Evolutionary conservation across 495 filamentous ascomycete species (phyloP).

Genomic region (Podospora pseudopauciseta): DNA sequence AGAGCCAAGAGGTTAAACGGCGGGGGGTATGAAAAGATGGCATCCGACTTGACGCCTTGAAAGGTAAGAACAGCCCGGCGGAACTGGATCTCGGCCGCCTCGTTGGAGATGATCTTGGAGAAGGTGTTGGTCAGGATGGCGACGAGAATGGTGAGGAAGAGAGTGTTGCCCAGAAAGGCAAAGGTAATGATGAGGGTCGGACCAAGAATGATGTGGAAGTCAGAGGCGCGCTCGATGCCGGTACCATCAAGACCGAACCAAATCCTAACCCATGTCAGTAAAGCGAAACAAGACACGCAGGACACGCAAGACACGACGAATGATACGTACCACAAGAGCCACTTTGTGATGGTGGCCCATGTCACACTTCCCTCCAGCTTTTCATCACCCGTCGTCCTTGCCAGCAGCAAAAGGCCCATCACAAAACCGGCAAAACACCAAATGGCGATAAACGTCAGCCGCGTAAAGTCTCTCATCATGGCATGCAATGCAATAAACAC

Average conservation of each 20-base stretch:
- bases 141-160: slow-evolving; percentile 66
- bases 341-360: slow-evolving; percentile 57
- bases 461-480: slow-evolving; percentile 63
- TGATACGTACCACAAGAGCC: slow-evolving; percentile 53
- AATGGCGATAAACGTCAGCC: slow-evolving; percentile 57
- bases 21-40: slow-evolving; percentile 60
- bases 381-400: slow-evolving; percentile 25
- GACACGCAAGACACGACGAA: not conserved
- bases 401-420: slow-evolving; percentile 58
- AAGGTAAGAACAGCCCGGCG: slow-evolving; percentile 61
- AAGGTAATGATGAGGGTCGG: slow-evolving; percentile 60
- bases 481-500: slow-evolving; percentile 62
- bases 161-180: slow-evolving; percentile 62
- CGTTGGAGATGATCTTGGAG: slow-evolving; percentile 57
- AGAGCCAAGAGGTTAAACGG: slow-evolving; percentile 63
- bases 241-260: slow-evolving; percentile 69
- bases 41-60: slow-evolving; percentile 62
- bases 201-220: slow-evolving; percentile 57
- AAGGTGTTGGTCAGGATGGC: slow-evolving; percentile 65
- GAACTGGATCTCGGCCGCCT: slow-evolving; percentile 60
- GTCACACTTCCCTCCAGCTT: slow-evolving; percentile 32
- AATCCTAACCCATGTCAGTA: slow-evolving; percentile 36
- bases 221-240: slow-evolving; percentile 54
- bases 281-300: not conserved
- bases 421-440: slow-evolving; percentile 67